A percentile compares a stretch with the other conserved stretches of the same genome.
Conservation (phyloP, 768 basidiomycete genomes). For the Mycena pura region DNA sequence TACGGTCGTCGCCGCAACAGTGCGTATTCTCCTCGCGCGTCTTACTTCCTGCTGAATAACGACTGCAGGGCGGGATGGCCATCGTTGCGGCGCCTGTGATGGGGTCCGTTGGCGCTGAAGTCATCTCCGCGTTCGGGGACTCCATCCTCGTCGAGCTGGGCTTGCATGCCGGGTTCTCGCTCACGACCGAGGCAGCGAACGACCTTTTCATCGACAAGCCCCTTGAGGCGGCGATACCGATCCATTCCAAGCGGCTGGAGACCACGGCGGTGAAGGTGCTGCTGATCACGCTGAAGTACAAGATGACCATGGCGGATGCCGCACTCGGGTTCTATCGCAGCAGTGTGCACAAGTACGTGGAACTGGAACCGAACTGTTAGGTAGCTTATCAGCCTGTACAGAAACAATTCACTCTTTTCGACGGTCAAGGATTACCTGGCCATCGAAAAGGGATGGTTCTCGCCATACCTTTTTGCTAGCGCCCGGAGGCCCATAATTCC, state of each 20-base stretch:
- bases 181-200: constrained; percentile 55
- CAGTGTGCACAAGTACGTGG: constrained; percentile 58
- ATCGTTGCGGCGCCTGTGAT: constrained; percentile 56
- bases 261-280: constrained; percentile 65
- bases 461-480: constrained; percentile 69
- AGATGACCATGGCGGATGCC: constrained; percentile 64
- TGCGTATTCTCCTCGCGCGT: constrained; percentile 32
- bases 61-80: constrained; percentile 45
- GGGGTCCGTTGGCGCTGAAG: constrained; percentile 60
- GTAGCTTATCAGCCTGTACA: constrained; percentile 28
- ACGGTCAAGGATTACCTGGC: constrained; percentile 68
- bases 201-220: constrained; percentile 58
- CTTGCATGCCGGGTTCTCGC: constrained; percentile 59
- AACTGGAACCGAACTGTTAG: not conserved
- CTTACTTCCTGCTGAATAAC: constrained; percentile 8
- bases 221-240: constrained; percentile 55
- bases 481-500: constrained; percentile 65
- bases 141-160: constrained; percentile 65
- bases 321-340: constrained; percentile 67
- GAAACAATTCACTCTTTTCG: constrained; percentile 64
- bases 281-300: constrained; percentile 65
- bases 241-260: constrained; percentile 58
- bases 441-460: constrained; percentile 73
- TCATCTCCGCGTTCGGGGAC: constrained; percentile 59
- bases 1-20: constrained; percentile 66